Evolutionary conservation across 2,329 filamentous ascomycete genomes (phyloP), one percentile per base, ranked within the genome.

Genomic region (Botrytis deweyae): DNA sequence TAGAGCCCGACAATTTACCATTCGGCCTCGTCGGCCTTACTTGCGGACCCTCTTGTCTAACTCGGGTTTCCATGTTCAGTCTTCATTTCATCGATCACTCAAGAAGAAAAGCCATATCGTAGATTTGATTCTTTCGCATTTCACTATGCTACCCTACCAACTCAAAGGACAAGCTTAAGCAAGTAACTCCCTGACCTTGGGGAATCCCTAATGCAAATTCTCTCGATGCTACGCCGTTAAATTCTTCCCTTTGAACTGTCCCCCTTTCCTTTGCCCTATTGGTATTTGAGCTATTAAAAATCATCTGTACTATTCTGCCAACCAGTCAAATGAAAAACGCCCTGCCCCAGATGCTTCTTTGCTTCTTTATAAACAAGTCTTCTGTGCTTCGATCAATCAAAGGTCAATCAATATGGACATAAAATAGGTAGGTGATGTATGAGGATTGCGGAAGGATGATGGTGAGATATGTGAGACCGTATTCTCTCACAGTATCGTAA

Each of bases 291-390:
- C 66, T 52, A 69, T 59, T 42, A 59, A 69, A 64, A 38, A 68
- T 29, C 25, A 42, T 69, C 49, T 69, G 36, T 69, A 69, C 38
- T n/a, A 69, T 33, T 58, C 49, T 42, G 25, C 66, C 66, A 58
- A n/a, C 66, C 46, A 58, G 36, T 33, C 25, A 69, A 59, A 69
- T 44, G n/a, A 42, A 33, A 69, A 69, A 69, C 66, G 66, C 66
- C 66, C 49, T 42, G 36, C n/a, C 49, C 66, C 49, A 58, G 49
- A 69, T 69, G 66, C 65, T 40, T 68, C 40, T 65, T 40, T 55
- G 65, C 38, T 58, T 68, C 49, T 68, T 66, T 58, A 69, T 69
- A 58, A 58, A 69, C 66, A 69, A 49, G 66, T 58, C 49, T 58
- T 59, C 40, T 69, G 49, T 44, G 49, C 49, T 58, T 58, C 42